Evolutionary conservation across 2,329 filamentous ascomycete genomes (phyloP).

Genomic region (Alternaria sp.): DNA sequence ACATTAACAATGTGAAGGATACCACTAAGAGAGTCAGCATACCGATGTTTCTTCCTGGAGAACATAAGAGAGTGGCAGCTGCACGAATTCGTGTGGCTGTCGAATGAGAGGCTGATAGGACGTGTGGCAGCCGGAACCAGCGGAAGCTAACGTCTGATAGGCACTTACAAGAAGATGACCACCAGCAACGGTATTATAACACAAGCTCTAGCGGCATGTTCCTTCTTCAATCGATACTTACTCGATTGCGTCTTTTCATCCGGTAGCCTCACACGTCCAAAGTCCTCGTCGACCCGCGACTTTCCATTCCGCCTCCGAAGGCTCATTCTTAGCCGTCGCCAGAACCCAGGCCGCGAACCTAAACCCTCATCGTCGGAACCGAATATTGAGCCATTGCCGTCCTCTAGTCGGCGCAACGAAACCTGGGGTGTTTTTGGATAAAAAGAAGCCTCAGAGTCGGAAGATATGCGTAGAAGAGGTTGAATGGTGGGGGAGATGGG

Average conservation of each 20-base stretch:
- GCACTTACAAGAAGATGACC: conserved; percentile 48
- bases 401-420: conserved; percentile 34
- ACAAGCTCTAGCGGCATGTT: conserved; percentile 29
- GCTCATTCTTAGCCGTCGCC: conserved; percentile 43
- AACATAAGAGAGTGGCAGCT: conserved; percentile 7
- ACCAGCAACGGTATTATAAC: conserved; percentile 33
- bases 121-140: conserved; percentile 17
- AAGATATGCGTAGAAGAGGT: conserved; percentile 36
- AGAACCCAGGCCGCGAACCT: conserved; percentile 28
- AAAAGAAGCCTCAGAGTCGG: conserved; percentile 26
- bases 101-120: conserved; percentile 14
- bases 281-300: conserved; percentile 20
- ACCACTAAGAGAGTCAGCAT: conserved; percentile 48
- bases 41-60: conserved; percentile 1
- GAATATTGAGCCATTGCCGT: conserved; percentile 35
- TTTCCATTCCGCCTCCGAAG: conserved; percentile 36
- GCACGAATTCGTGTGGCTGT: conserved; percentile 4
- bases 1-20: conserved; percentile 54
- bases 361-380: conserved; percentile 30
- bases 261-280: conserved; percentile 24
- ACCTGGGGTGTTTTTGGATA: conserved; percentile 23
- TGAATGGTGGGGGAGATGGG: conserved; percentile 26
- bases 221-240: conserved; percentile 32
- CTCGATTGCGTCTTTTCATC: conserved; percentile 33
- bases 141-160: conserved; percentile 24